Percentiles rank a stretch among this genome's conserved stretches.
phyloP scores from a whole-genome alignment of 352 stramenopile species.

The Globisporangium canariense region DNA sequence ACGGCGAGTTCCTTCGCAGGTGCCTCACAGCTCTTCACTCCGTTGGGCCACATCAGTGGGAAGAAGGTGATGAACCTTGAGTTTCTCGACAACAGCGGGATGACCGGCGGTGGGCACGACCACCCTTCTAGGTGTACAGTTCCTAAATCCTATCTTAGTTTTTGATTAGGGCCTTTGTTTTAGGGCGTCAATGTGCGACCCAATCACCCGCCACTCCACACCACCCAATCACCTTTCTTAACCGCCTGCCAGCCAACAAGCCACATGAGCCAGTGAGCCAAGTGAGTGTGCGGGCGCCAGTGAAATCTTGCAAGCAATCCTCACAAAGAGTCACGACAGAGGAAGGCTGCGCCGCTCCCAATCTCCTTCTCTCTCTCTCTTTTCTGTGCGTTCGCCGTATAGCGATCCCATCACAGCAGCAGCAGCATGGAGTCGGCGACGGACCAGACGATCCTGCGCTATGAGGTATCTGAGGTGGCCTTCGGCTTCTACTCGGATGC shows the following conservation, averaged over 20 bases:
- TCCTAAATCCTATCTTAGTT: no score
- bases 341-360: background rate
- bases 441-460: slow-evolving; percentile 88
- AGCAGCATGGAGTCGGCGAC: slow-evolving; percentile 76
- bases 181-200: no score
- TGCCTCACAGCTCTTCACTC: no score
- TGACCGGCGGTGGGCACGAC: no score
- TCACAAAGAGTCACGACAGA: slow-evolving; percentile 10
- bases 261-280: slow-evolving; percentile 1
- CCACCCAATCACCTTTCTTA: background rate
- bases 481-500: slow-evolving; percentile 98
- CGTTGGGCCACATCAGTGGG: no score
- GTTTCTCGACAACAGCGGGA: no score
- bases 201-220: no score
- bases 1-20: no score
- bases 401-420: background rate
- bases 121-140: no score
- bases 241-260: background rate
- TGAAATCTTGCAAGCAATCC: slow-evolving; percentile 7
- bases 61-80: background rate
- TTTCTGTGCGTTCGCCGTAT: background rate
- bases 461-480: slow-evolving; percentile 88
- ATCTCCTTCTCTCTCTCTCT: background rate
- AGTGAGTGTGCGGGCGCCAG: slow-evolving; percentile 6
- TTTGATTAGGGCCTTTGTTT: no score